These are phyloP conservation scores for Claviceps pusilla DNA, from an alignment of 2,329 filamentous ascomycete genomes.

Conservation along the genomic window DNA sequence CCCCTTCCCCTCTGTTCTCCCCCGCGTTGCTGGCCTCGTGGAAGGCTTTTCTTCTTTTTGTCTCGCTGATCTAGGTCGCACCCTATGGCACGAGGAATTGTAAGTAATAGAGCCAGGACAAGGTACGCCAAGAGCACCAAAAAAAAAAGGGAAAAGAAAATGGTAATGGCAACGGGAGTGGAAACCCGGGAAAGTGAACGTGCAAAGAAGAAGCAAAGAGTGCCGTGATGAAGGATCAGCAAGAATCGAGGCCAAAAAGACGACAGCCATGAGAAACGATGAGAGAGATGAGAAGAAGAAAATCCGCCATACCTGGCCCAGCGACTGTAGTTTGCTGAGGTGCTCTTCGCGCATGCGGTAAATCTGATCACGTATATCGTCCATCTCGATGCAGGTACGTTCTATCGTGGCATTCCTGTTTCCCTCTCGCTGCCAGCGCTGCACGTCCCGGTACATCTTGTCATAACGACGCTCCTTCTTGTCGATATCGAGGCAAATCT, in stretches of 20 bases:
- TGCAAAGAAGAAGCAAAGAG: no score
- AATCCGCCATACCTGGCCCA: conserved; percentile 17
- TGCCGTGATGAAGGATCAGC: no score
- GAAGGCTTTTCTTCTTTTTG: conserved; percentile 5
- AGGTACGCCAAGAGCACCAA: background rate
- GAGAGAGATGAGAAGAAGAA: background rate
- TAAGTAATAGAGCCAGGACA: background rate
- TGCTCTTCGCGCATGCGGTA: conserved; percentile 29
- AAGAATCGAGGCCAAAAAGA: no score
- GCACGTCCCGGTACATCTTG: conserved; percentile 61
- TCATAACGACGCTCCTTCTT: conserved; percentile 63
- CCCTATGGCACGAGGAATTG: background rate
- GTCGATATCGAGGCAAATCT: conserved; percentile 75
- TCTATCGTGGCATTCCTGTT: conserved; percentile 60
- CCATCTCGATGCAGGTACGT: conserved; percentile 54
- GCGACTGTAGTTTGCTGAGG: conserved; percentile 17
- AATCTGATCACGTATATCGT: conserved; percentile 47
- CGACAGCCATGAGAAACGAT: background rate
- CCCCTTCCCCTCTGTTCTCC: background rate
- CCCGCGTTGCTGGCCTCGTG: background rate
- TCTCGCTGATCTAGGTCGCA: background rate
- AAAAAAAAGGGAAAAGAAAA: background rate
- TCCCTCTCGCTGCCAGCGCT: conserved; percentile 63
- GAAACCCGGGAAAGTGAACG: no score
- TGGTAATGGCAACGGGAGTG: no score